phyloP scores from a whole-genome alignment of 306 rosid genomes.

The Prunus padus region DNA sequence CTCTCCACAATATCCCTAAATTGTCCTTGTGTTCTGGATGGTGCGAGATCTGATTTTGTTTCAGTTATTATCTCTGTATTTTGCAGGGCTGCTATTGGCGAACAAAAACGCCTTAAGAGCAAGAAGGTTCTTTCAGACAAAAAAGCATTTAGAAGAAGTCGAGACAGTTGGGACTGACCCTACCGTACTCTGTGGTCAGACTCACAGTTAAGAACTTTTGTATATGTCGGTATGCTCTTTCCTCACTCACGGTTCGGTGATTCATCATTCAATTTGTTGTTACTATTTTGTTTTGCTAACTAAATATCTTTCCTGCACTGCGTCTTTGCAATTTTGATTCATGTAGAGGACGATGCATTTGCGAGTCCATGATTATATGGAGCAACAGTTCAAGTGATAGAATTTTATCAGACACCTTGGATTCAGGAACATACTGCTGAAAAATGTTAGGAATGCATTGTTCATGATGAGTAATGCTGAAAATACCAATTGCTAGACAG shows the following conservation, averaged over 20 bases:
- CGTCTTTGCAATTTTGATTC: not conserved
- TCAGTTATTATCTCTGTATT: constrained; percentile 23
- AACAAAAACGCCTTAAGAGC: constrained; percentile 90
- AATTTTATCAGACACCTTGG: not conserved
- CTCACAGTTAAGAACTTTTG: not conserved
- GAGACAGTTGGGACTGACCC: constrained; percentile 71
- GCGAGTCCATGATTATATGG: not conserved
- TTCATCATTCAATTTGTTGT: not conserved
- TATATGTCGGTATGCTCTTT: not conserved
- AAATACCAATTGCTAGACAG: not conserved
- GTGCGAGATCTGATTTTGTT: constrained; percentile 18
- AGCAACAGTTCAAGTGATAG: constrained; percentile 13
- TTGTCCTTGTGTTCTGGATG: constrained; percentile 13
- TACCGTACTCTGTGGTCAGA: not conserved
- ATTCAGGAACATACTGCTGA: constrained; percentile 3
- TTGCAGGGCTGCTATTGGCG: constrained; percentile 85
- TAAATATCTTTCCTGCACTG: not conserved
- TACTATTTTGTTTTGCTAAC: not conserved
- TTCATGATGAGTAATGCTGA: not conserved
- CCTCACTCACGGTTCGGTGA: not conserved
- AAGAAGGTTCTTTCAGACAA: constrained; percentile 80
- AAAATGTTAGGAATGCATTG: not conserved
- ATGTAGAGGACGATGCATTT: constrained; percentile 1
- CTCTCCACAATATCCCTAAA: not conserved
- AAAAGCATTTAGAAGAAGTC: constrained; percentile 78